phyloP scores from a whole-genome alignment of 495 filamentous ascomycete species.

The Bathelium albidoporum region DNA sequence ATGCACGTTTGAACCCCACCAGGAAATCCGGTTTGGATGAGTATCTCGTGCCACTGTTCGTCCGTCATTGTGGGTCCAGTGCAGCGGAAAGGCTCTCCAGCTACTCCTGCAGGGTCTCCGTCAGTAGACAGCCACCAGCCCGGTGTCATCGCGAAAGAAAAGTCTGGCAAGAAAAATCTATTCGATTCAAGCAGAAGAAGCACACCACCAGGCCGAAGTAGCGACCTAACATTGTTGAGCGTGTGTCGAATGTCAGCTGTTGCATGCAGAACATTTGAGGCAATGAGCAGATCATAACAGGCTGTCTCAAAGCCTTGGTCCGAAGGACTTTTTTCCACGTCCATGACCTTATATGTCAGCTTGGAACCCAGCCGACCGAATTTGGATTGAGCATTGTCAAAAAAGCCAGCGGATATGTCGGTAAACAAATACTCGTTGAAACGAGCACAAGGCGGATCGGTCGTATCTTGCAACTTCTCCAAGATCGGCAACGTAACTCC shows the following conservation, averaged over 20 bases:
- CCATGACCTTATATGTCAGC: conserved; percentile 12
- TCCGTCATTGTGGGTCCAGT: neutral
- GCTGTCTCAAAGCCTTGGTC: conserved; percentile 16
- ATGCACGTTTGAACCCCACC: neutral
- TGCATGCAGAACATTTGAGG: conserved; percentile 15
- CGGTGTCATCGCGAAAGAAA: conserved; percentile 5
- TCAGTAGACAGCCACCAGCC: conserved; percentile 11
- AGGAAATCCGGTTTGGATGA: conserved; percentile 18
- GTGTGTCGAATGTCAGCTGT: conserved; percentile 10
- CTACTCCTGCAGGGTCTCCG: conserved; percentile 1
- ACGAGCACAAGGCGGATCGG: neutral
- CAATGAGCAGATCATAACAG: conserved; percentile 18
- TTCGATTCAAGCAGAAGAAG: conserved; percentile 14
- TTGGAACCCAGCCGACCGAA: conserved; percentile 6
- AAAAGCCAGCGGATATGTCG: conserved; percentile 17
- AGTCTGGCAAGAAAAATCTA: neutral
- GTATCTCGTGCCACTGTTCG: conserved; percentile 17
- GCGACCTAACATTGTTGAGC: conserved; percentile 6
- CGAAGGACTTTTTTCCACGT: conserved; percentile 17
- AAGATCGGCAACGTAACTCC: conserved; percentile 11
- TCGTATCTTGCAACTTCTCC: neutral
- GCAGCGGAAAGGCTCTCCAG: neutral
- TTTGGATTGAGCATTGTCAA: conserved; percentile 11
- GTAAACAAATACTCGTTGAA: conserved; percentile 14
- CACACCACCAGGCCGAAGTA: conserved; percentile 19